These are phyloP conservation scores for Helotiales sp. DNA, from an alignment of 2,329 filamentous ascomycete genomes.

Conservation along the genomic window DNA sequence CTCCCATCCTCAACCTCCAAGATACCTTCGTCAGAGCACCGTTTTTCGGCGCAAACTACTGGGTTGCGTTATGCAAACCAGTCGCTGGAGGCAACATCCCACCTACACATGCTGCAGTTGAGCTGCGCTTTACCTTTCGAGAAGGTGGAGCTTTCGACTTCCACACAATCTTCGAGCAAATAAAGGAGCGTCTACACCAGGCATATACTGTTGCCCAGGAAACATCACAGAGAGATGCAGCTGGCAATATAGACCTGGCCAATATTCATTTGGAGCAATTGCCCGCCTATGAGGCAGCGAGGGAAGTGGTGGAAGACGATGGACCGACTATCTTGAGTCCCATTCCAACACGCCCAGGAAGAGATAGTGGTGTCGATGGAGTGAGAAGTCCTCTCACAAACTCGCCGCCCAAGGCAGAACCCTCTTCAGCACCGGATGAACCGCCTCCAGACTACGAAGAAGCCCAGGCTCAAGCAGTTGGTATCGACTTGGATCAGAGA, in stretches of 20 bases:
- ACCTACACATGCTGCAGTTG: slow-evolving; percentile 71
- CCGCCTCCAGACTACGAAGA: slow-evolving; percentile 93
- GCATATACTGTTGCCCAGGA: slow-evolving; percentile 76
- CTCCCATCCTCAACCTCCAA: slow-evolving; percentile 83
- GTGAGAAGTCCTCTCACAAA: slow-evolving; percentile 23
- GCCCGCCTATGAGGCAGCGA: slow-evolving; percentile 77
- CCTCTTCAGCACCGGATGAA: slow-evolving; percentile 61
- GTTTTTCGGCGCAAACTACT: slow-evolving; percentile 92
- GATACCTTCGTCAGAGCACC: slow-evolving; percentile 87
- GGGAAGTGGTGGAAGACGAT: slow-evolving; percentile 33
- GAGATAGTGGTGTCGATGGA: slow-evolving; percentile 31
- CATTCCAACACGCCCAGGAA: slow-evolving; percentile 32
- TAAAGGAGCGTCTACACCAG: slow-evolving; percentile 83
- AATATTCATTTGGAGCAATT: slow-evolving; percentile 83
- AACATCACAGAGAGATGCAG: slow-evolving; percentile 58
- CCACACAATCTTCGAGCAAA: slow-evolving; percentile 77
- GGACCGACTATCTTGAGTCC: slow-evolving; percentile 34
- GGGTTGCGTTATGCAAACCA: slow-evolving; percentile 80
- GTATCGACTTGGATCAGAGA: slow-evolving; percentile 66
- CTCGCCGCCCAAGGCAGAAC: slow-evolving; percentile 19
- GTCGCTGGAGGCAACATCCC: slow-evolving; percentile 85
- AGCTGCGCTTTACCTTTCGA: slow-evolving; percentile 87
- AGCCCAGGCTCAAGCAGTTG: slow-evolving; percentile 74
- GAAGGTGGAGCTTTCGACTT: slow-evolving; percentile 96
- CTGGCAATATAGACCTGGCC: slow-evolving; percentile 57